Percentiles rank a stretch among this genome's conserved stretches.
These are phyloP conservation scores for Byssochlamys sp. DNA, from an alignment of 2,329 filamentous ascomycete genomes.

Conservation along the genomic window DNA sequence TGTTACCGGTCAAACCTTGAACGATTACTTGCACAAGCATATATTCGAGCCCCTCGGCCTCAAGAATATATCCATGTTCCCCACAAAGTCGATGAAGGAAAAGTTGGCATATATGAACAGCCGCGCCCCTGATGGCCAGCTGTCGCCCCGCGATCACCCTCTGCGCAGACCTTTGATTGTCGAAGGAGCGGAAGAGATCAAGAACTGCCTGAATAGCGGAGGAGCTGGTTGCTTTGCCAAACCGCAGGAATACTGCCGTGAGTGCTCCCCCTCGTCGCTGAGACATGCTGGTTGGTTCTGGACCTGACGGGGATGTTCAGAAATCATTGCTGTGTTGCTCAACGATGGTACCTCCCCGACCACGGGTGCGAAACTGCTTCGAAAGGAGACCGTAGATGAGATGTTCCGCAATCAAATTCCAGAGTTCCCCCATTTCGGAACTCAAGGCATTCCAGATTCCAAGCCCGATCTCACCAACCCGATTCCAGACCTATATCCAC, in stretches of 20 bases:
- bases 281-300: not conserved
- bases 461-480: slow-evolving; percentile 43
- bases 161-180: slow-evolving; percentile 40
- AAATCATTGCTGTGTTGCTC: slow-evolving; percentile 52
- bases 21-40: slow-evolving; percentile 42
- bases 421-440: slow-evolving; percentile 44
- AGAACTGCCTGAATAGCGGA: slow-evolving; percentile 47
- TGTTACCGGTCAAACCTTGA: slow-evolving; percentile 34
- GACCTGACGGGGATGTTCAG: slow-evolving; percentile 20
- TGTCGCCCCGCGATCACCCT: slow-evolving; percentile 42
- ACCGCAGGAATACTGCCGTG: slow-evolving; percentile 52
- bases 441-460: slow-evolving; percentile 36
- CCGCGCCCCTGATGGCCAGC: slow-evolving; percentile 36
- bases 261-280: slow-evolving; percentile 11
- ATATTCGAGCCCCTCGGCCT: slow-evolving; percentile 42
- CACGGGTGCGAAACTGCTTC: slow-evolving; percentile 47
- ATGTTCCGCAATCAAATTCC: slow-evolving; percentile 59
- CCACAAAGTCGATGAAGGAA: slow-evolving; percentile 43
- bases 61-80: slow-evolving; percentile 49
- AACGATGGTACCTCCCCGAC: slow-evolving; percentile 54
- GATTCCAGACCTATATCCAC: slow-evolving; percentile 43
- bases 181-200: slow-evolving; percentile 35
- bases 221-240: slow-evolving; percentile 54
- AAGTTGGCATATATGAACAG: slow-evolving; percentile 51
- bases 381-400: slow-evolving; percentile 48